These are phyloP conservation scores for Bipolaris cookei DNA, from an alignment of 2,329 filamentous ascomycete genomes.

Conservation along the genomic window DNA sequence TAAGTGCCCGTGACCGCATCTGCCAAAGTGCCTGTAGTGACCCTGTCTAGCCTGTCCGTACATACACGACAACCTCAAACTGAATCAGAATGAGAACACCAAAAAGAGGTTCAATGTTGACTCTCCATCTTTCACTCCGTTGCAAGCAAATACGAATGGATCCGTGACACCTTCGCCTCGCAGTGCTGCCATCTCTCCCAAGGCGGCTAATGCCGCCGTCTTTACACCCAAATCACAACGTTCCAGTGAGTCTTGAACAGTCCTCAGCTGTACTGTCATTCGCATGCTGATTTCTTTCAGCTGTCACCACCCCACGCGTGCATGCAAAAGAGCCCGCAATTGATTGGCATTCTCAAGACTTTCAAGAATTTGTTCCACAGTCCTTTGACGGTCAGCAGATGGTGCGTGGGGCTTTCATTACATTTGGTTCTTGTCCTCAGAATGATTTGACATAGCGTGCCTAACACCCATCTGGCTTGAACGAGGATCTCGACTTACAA, in stretches of 20 bases:
- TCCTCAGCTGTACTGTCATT: conserved; percentile 1
- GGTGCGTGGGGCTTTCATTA: conserved; percentile 48
- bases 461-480: background rate
- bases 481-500: conserved; percentile 8
- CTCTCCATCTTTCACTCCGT: conserved; percentile 91
- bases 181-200: conserved; percentile 81
- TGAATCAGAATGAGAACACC: conserved; percentile 58
- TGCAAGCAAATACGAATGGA: conserved; percentile 58
- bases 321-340: conserved; percentile 55
- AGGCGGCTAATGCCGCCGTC: conserved; percentile 85
- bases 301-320: conserved; percentile 52
- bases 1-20: conserved; percentile 29
- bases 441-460: conserved; percentile 1
- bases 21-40: conserved; percentile 24
- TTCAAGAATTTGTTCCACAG: conserved; percentile 63
- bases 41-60: conserved; percentile 69
- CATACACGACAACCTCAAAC: conserved; percentile 79
- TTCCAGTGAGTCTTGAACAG: conserved; percentile 45
- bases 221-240: conserved; percentile 73
- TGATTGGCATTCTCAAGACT: conserved; percentile 58
- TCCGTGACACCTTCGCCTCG: conserved; percentile 60
- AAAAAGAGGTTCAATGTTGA: conserved; percentile 92
- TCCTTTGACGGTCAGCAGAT: conserved; percentile 57
- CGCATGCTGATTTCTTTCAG: conserved; percentile 34
- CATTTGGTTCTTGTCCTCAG: background rate